Evolutionary conservation across 176 grass and related monocot genomes (phyloP).

Genomic region (Oryza australiensis): DNA sequence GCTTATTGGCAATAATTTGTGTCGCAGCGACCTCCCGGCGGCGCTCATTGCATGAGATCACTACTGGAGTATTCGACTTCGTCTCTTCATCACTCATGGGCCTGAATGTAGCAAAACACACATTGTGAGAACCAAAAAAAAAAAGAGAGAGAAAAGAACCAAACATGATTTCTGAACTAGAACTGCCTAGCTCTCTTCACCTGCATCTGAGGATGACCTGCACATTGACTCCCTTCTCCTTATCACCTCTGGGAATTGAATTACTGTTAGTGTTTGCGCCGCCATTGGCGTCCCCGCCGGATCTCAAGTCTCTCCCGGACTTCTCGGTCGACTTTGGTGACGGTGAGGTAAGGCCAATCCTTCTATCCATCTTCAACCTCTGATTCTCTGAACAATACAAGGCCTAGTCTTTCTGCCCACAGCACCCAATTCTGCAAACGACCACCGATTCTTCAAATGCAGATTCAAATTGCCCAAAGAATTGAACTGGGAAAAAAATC

Average conservation of each 20-base stretch:
- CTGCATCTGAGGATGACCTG: slow-evolving; percentile 99
- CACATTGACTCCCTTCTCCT: slow-evolving; percentile 98
- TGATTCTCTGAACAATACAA: slow-evolving; percentile 25
- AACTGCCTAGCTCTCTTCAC: slow-evolving; percentile 39
- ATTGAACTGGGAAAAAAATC: slow-evolving; percentile 13
- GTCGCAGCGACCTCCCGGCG: slow-evolving; percentile 82
- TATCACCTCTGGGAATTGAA: slow-evolving; percentile 60
- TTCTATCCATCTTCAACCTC: slow-evolving; percentile 53
- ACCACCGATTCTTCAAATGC: slow-evolving; percentile 29
- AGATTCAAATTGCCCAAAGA: slow-evolving; percentile 11
- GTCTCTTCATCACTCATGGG: slow-evolving; percentile 94
- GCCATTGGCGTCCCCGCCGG: slow-evolving; percentile 57
- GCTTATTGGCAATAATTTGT: slow-evolving; percentile 95
- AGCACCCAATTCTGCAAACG: slow-evolving; percentile 23
- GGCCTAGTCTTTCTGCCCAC: not conserved
- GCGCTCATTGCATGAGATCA: slow-evolving; percentile 88
- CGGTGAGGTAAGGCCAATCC: slow-evolving; percentile 58
- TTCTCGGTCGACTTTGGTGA: slow-evolving; percentile 86
- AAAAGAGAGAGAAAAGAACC: slow-evolving; percentile 1
- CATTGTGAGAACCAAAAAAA: slow-evolving; percentile 29
- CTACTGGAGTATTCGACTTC: slow-evolving; percentile 77
- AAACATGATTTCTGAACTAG: slow-evolving; percentile 32
- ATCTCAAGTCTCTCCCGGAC: slow-evolving; percentile 74
- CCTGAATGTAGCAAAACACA: slow-evolving; percentile 43
- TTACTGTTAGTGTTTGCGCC: slow-evolving; percentile 44